Base-by-base conservation (phyloP, 2,329 filamentous ascomycete genomes). In the Blastomyces silverae region DNA sequence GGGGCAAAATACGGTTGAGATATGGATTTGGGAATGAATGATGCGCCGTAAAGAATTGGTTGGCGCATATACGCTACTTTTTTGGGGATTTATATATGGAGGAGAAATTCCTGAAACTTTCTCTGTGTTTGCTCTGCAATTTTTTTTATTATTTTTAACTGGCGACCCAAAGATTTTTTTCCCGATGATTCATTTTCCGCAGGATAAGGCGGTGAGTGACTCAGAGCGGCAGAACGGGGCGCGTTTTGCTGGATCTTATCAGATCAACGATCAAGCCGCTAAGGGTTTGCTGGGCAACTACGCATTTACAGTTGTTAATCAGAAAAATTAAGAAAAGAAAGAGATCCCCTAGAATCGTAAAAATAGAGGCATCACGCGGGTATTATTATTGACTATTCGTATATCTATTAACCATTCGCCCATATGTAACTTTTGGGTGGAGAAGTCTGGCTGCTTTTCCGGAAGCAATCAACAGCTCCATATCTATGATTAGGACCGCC, bases 21-120 rank as follows among this genome's bases (percentile, higher is more conserved):
- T 61, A 61, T 48, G 22, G 22, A 46, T 46, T 63, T 57, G 20
- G 64, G 34, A 48, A 66, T n/a, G 50, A 46, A 64, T 25, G 25
- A 61, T 42, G 55, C 61, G 65, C 57, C 50, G 37, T 62, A 57
- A 22, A 63, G 37, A 58, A 66, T 15, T 57, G 31, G 65, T 61
- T 62, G 65, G 64, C 63, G 66, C 66, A 68, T 68, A 59, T 63
- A 65, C 48, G 46, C 60, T 37, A 53, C 28, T 22, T 15, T 48
- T 61, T 42, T n/a, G 50, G 6, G 39, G 15, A n/a, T 31, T 22
- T 46, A 39, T 59, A 28, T 28, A 10, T 59, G 22, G 57, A 25
- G 57, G 39, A n/a, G 57, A 44, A 59, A 25, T 48, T 48, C 44
- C 17, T 3, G 58, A 60, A 60, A 22, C 22, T 20, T 28, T 13